Conservation (phyloP, 805 yeast species). For the Spathaspora boniae region DNA sequence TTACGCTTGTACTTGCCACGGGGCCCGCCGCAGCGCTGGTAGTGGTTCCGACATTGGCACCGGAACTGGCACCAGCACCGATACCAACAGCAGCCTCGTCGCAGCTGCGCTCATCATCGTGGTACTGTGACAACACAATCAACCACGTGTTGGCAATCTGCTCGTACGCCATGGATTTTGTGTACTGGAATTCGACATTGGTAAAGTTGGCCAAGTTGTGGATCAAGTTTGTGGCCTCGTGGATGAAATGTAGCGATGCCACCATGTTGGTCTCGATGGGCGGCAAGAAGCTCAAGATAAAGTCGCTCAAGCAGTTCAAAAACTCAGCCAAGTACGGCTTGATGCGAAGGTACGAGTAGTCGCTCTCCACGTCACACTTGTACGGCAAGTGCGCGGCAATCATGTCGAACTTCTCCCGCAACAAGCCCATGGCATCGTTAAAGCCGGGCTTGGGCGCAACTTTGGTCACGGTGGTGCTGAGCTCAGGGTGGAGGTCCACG, state of each 20-base stretch:
- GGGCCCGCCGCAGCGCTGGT: too few species aligned
- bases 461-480: slow-evolving; percentile 46
- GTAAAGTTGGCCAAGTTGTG: slow-evolving; percentile 66
- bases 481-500: slow-evolving; percentile 60
- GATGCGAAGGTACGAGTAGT: slow-evolving; percentile 74
- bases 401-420: slow-evolving; percentile 42
- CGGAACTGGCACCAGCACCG: not conserved
- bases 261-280: slow-evolving; percentile 58
- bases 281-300: slow-evolving; percentile 67
- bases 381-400: slow-evolving; percentile 62
- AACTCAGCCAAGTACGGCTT: slow-evolving; percentile 67
- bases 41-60: not conserved
- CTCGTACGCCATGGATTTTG: slow-evolving; percentile 52
- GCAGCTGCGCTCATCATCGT: slow-evolving; percentile 15
- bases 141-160: slow-evolving; percentile 61
- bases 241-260: slow-evolving; percentile 58
- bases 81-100: slow-evolving; percentile 5
- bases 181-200: slow-evolving; percentile 52
- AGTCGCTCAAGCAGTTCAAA: slow-evolving; percentile 68
- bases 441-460: slow-evolving; percentile 60
- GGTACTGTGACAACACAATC: slow-evolving; percentile 33
- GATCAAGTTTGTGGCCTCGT: slow-evolving; percentile 56
- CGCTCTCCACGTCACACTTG: slow-evolving; percentile 67
- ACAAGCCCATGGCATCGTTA: slow-evolving; percentile 46
- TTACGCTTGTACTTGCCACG: too few species aligned